Evolutionary conservation across 2,329 filamentous ascomycete genomes (phyloP).

Genomic region (Dendryphion nanum): DNA sequence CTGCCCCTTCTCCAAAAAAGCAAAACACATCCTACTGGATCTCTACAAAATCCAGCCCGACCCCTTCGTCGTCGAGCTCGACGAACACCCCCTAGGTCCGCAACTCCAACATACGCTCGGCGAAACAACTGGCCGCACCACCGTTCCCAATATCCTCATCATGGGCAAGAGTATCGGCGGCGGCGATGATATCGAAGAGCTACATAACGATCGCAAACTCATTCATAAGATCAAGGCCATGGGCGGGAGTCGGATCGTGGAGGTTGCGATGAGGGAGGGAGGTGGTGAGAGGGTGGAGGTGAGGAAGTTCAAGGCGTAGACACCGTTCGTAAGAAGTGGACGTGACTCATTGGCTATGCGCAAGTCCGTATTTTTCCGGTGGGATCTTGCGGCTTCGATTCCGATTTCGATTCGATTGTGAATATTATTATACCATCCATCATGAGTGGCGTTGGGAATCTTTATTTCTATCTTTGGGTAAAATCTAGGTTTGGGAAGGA

Average conservation of each 20-base stretch:
- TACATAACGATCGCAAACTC: slow-evolving; percentile 64
- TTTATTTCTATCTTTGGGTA: too few species aligned
- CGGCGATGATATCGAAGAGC: slow-evolving; percentile 75
- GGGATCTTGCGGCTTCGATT: too few species aligned
- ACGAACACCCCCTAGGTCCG: slow-evolving; percentile 72
- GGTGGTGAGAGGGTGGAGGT: too few species aligned
- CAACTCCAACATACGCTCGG: slow-evolving; percentile 70
- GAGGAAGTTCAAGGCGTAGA: too few species aligned
- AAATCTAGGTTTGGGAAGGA: too few species aligned
- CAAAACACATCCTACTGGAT: slow-evolving; percentile 80
- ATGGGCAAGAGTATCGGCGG: slow-evolving; percentile 88
- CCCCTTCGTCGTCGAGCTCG: slow-evolving; percentile 88
- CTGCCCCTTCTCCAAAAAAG: slow-evolving; percentile 81
- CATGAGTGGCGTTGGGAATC: too few species aligned
- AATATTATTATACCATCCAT: too few species aligned
- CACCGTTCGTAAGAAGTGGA: too few species aligned
- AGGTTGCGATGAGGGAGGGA: too few species aligned
- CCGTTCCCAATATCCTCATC: slow-evolving; percentile 89
- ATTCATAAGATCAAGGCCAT: slow-evolving; percentile 70
- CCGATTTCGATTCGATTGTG: too few species aligned
- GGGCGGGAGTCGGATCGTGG: slow-evolving; percentile 64
- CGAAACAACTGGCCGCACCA: slow-evolving; percentile 74
- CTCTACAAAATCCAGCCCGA: slow-evolving; percentile 79
- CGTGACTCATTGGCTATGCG: too few species aligned
- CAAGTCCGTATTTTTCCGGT: too few species aligned